Evolutionary conservation across 2,329 filamentous ascomycete genomes (phyloP).

Genomic region (Emmonsiellopsis sp.): DNA sequence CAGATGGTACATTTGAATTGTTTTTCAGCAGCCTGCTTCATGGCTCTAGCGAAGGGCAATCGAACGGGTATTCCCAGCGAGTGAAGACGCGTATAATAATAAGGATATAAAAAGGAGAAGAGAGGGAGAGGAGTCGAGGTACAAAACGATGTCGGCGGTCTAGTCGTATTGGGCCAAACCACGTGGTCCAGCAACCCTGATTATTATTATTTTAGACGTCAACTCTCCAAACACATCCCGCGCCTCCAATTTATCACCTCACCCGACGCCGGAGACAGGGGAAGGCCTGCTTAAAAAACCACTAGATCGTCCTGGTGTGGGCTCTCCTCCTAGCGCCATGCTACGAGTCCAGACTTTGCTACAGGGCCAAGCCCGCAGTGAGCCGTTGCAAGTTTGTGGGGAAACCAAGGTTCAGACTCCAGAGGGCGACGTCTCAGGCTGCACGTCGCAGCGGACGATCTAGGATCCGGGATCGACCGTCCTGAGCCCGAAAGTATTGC

Average conservation of each 20-base stretch:
- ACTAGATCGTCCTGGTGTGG: not conserved
- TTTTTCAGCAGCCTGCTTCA: conserved; percentile 29
- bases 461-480: not conserved
- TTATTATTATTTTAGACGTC: not conserved
- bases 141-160: not conserved
- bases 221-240: too few species aligned
- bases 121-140: not conserved
- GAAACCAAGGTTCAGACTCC: not conserved
- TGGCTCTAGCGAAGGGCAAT: conserved; percentile 9
- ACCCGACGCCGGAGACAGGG: not conserved
- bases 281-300: not conserved
- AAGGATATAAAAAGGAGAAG: not conserved
- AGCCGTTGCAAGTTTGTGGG: not conserved
- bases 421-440: not conserved
- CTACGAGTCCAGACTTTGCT: not conserved
- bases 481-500: not conserved
- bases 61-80: not conserved
- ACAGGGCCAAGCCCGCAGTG: not conserved
- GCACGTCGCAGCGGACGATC: not conserved
- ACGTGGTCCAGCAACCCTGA: not conserved
- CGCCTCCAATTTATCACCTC: not conserved
- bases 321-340: not conserved
- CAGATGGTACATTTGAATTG: conserved; percentile 36
- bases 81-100: not conserved
- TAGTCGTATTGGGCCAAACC: not conserved